Percentiles rank a stretch among this genome's conserved stretches.
Evolutionary conservation across 164 flowering plant genomes (phyloP).

Genomic region (Berberis thunbergii): DNA sequence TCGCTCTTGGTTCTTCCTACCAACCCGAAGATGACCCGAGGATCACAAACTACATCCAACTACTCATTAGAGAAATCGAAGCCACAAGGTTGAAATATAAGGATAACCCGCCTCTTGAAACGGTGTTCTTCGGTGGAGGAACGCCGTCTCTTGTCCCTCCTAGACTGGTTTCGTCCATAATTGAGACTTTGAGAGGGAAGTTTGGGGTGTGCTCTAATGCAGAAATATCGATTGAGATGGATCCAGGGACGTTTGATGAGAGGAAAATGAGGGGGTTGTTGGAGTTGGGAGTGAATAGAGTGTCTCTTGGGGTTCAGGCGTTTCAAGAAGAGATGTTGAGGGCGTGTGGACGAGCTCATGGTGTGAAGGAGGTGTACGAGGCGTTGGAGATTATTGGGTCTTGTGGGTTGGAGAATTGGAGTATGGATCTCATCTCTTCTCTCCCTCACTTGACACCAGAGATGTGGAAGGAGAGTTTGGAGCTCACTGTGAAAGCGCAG

Average conservation of each 20-base stretch:
- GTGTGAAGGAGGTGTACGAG: constrained; percentile 56
- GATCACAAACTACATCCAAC: constrained; percentile 45
- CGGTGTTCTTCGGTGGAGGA: constrained; percentile 91
- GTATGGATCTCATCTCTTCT: constrained; percentile 89
- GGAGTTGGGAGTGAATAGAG: constrained; percentile 81
- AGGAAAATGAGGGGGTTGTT: constrained; percentile 46
- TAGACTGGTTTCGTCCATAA: constrained; percentile 39
- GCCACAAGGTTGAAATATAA: constrained; percentile 25
- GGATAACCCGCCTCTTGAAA: constrained; percentile 52
- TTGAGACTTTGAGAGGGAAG: constrained; percentile 46
- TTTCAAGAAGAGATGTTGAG: constrained; percentile 80
- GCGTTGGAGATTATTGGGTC: constrained; percentile 60
- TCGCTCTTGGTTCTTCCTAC: constrained; percentile 57
- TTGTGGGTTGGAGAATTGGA: constrained; percentile 81
- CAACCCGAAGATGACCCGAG: constrained; percentile 55
- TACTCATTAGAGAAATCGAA: constrained; percentile 60
- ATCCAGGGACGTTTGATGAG: constrained; percentile 86
- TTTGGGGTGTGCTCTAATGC: constrained; percentile 54
- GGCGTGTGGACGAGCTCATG: constrained; percentile 91
- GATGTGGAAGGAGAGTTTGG: constrained; percentile 88
- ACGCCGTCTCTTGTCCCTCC: constrained; percentile 96
- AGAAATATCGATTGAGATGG: constrained; percentile 93
- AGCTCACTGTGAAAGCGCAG: constrained; percentile 36
- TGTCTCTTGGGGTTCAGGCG: constrained; percentile 94
- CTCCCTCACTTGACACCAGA: constrained; percentile 73